Conservation (phyloP, 1,284 basidiomycete species). For the Heimioporus retisporus region DNA sequence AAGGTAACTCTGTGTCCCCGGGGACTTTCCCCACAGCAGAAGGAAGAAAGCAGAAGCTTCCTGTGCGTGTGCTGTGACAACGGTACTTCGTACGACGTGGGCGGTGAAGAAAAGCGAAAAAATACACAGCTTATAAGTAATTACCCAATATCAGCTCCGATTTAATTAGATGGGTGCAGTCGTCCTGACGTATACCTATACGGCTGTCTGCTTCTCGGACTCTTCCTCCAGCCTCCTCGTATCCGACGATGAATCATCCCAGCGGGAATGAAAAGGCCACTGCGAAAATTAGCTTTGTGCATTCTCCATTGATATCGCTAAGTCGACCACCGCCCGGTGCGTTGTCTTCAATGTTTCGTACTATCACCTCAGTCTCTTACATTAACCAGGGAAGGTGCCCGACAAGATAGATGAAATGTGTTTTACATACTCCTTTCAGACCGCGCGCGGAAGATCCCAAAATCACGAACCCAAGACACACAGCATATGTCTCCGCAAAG, state of each 20-base stretch:
- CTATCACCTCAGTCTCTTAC: constrained; percentile 1
- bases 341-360: constrained; percentile 11
- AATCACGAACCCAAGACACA: constrained; percentile 68
- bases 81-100: constrained; percentile 81
- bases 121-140: constrained; percentile 5
- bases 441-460: constrained; percentile 65
- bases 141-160: constrained; percentile 34
- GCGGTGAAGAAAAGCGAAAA: constrained; percentile 20
- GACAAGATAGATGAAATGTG: constrained; percentile 77
- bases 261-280: constrained; percentile 25
- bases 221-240: background rate
- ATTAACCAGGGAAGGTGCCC: constrained; percentile 60
- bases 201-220: no score
- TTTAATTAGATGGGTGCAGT: constrained; percentile 15
- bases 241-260: constrained; percentile 32
- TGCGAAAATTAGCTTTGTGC: constrained; percentile 34
- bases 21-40: constrained; percentile 92
- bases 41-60: constrained; percentile 55
- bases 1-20: constrained; percentile 80
- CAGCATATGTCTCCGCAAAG: constrained; percentile 76
- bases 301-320: constrained; percentile 36
- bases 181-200: no score
- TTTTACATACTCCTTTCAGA: constrained; percentile 78
- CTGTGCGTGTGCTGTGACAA: constrained; percentile 84
- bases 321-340: constrained; percentile 36